phyloP scores from a whole-genome alignment of 768 basidiomycete species.

The Lactarius trivialis region DNA sequence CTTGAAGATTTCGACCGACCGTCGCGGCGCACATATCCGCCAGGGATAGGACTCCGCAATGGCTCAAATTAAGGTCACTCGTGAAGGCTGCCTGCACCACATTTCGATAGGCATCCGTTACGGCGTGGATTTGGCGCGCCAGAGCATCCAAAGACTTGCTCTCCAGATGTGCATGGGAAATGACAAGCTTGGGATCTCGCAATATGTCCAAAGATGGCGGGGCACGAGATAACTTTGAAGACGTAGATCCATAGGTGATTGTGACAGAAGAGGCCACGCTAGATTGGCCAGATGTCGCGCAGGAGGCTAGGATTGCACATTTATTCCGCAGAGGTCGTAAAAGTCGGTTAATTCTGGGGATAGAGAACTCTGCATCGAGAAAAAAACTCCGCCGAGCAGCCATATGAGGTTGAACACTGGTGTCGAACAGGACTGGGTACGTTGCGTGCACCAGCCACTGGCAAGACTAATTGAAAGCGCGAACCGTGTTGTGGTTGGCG shows the following conservation, averaged over 20 bases:
- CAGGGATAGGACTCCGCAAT: conserved; percentile 31
- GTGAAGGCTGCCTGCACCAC: conserved; percentile 37
- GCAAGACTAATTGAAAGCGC: neutral
- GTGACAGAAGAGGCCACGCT: conserved; percentile 15
- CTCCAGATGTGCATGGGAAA: conserved; percentile 32
- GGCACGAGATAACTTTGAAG: neutral
- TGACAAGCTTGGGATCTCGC: conserved; percentile 32
- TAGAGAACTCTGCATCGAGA: conserved; percentile 28
- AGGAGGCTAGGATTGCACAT: conserved; percentile 34
- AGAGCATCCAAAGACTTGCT: conserved; percentile 35
- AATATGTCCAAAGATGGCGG: conserved; percentile 36
- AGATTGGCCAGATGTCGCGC: conserved; percentile 24
- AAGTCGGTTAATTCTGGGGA: conserved; percentile 39
- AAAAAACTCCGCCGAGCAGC: neutral
- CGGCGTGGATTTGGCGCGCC: conserved; percentile 43
- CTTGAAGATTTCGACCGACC: conserved; percentile 42
- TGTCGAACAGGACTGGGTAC: neutral
- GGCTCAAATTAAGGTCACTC: neutral
- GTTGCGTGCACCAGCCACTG: neutral
- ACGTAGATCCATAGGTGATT: conserved; percentile 20
- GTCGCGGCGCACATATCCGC: conserved; percentile 42
- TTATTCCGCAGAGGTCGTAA: conserved; percentile 44
- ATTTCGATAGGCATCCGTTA: conserved; percentile 51
- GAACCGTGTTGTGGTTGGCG: neutral
- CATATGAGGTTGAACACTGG: neutral